These are phyloP conservation scores for Solanum pimpinellifolium DNA, from an alignment of 257 asterid species.

Conservation along the genomic window DNA sequence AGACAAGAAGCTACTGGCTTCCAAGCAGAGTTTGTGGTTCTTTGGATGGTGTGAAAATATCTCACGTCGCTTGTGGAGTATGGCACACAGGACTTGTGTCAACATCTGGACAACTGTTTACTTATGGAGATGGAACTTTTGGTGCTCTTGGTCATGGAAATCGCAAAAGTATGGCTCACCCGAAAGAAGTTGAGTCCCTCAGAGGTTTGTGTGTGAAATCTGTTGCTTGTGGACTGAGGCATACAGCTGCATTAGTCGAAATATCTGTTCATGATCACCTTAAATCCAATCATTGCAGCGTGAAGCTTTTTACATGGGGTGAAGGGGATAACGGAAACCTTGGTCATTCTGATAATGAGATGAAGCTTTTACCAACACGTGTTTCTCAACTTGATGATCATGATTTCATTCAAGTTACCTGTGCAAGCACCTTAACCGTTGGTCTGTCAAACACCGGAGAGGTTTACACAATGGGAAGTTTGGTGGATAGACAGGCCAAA, in stretches of 20 bases:
- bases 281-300: conserved; percentile 8
- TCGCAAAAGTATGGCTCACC: conserved; percentile 15
- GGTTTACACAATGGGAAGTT: conserved; percentile 34
- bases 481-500: conserved; percentile 22
- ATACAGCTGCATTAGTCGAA: conserved; percentile 41
- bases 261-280: conserved; percentile 6
- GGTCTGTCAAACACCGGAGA: conserved; percentile 25
- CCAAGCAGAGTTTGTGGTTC: conserved; percentile 24
- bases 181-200: conserved; percentile 40
- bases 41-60: conserved; percentile 19
- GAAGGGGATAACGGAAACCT: conserved; percentile 40
- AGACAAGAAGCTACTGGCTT: conserved; percentile 24
- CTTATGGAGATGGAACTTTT: conserved; percentile 39
- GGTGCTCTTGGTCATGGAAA: conserved; percentile 49
- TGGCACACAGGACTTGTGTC: conserved; percentile 43
- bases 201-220: conserved; percentile 21
- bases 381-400: conserved; percentile 25
- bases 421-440: conserved; percentile 25
- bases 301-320: conserved; percentile 43
- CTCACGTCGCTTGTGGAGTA: conserved; percentile 33
- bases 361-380: conserved; percentile 26
- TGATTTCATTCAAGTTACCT: conserved; percentile 32
- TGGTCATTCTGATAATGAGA: conserved; percentile 29
- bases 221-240: conserved; percentile 46
- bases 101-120: conserved; percentile 20